Percentiles rank a stretch among this genome's conserved stretches.
phyloP scores from a whole-genome alignment of 257 asterid genomes.

The Penstemon newberryi region DNA sequence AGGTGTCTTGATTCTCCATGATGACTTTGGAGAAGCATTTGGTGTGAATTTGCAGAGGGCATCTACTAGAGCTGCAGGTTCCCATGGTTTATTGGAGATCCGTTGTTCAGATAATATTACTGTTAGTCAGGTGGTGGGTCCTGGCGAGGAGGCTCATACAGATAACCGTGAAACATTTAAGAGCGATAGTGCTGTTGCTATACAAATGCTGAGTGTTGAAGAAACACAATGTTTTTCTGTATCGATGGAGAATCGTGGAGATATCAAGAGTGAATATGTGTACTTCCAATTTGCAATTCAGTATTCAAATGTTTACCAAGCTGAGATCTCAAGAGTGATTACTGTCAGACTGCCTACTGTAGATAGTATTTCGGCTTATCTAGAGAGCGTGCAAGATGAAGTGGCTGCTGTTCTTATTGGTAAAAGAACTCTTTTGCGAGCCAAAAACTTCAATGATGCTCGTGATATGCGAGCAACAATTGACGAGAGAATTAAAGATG shows the following conservation, averaged over 20 bases:
- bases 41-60: conserved; percentile 98
- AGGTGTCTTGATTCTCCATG: conserved; percentile 82
- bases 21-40: conserved; percentile 97
- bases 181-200: conserved; percentile 60
- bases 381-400: conserved; percentile 88
- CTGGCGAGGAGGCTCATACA: conserved; percentile 82
- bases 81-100: conserved; percentile 82
- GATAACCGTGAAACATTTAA: conserved; percentile 69
- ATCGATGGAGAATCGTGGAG: conserved; percentile 69
- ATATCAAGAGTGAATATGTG: conserved; percentile 85
- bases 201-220: conserved; percentile 84
- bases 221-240: conserved; percentile 86
- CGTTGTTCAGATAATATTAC: conserved; percentile 85
- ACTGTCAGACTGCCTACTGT: conserved; percentile 81
- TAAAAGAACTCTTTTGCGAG: conserved; percentile 77
- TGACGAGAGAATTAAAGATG: conserved; percentile 90
- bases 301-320: conserved; percentile 76
- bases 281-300: conserved; percentile 78
- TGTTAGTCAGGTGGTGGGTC: conserved; percentile 88
- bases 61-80: conserved; percentile 83
- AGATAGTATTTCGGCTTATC: conserved; percentile 77
- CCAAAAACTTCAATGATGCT: conserved; percentile 61
- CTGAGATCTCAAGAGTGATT: conserved; percentile 88
- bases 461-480: conserved; percentile 67
- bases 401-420: conserved; percentile 89